Evolutionary conservation across 371 early-diverging fungal species (phyloP), one percentile per base, ranked within the genome.

Genomic region (Rhizomucor miehei): DNA sequence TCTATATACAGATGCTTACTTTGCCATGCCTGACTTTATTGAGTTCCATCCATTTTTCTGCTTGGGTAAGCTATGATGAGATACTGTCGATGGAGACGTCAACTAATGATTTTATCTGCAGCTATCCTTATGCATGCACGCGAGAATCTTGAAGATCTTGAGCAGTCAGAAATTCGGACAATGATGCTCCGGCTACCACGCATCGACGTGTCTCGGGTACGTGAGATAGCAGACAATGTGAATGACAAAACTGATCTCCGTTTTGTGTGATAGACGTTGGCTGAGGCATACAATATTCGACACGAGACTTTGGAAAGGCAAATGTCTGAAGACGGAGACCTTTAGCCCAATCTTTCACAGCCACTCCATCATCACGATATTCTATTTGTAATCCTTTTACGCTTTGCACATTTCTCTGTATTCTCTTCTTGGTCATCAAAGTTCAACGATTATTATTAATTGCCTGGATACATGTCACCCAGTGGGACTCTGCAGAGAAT

Each of bases 91-190:
- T 38, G 16, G 17, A 23, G 39, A 40, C 21, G 38, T 17, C 36
- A 3, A 20, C 24, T 45, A 5, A 43, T 43, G 11, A 20, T 44
- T 16, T 8, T 49, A 35, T 44, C 21, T 46, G n/a, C 54, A 79
- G 88, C 91, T 29, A 87, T 90, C 41, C 68, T 90, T 21, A 66
- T 63, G 14, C 71, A 76, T 40, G 70, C 75, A 14, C 89, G 87
- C 61, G 94, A 93, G 54, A 84, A 81, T 19, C 75, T 95, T 21
- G 95, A 95, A 63, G 94, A 94, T 52, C 71, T 94, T 48, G 95
- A 95, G 60, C 91, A 93, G 62, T 90, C 91, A 0, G 93, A 95
- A 63, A 95, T 95, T 51, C 79, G 90, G 56, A 87, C 91, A 1
- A 75, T 90, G 72, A 60, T 94, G 57, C 76, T 91, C 60, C 81